These are phyloP conservation scores for Lupinus albus DNA, from an alignment of 306 rosid species.

Conservation along the genomic window DNA sequence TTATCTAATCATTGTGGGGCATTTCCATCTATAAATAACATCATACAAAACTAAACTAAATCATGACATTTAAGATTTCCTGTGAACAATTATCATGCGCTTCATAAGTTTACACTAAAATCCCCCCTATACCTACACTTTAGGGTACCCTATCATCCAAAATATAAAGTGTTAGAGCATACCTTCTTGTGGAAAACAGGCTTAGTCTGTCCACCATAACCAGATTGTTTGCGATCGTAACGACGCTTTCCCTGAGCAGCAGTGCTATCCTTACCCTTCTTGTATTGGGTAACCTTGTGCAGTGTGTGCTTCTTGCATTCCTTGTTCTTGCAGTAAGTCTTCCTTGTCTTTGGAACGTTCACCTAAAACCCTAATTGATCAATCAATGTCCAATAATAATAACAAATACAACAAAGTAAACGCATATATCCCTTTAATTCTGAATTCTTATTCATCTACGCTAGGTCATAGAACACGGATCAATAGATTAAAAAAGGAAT, in stretches of 20 bases:
- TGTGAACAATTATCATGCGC: too few species aligned
- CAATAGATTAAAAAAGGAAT: background rate
- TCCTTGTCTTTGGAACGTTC: constrained; percentile 61
- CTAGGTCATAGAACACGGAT: background rate
- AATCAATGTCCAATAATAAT: background rate
- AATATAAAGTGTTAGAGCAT: background rate
- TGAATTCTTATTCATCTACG: background rate
- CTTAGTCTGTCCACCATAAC: constrained; percentile 60
- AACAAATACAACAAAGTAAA: background rate
- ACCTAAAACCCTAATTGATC: constrained; percentile 34
- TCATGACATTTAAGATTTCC: too few species aligned
- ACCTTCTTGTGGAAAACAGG: constrained; percentile 62
- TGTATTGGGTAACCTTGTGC: constrained; percentile 61
- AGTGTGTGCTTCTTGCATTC: constrained; percentile 57
- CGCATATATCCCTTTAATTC: background rate
- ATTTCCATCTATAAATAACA: too few species aligned
- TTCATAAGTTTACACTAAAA: background rate
- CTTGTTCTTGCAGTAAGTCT: constrained; percentile 59
- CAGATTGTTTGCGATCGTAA: constrained; percentile 58
- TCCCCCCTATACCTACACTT: background rate
- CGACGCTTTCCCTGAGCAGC: constrained; percentile 61
- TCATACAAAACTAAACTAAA: too few species aligned
- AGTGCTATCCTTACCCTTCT: constrained; percentile 55
- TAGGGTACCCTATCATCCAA: background rate
- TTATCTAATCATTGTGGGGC: too few species aligned